phyloP scores from a whole-genome alignment of 2,329 filamentous ascomycete genomes.

The Ophiocordyceps polyrhachis-furcata region DNA sequence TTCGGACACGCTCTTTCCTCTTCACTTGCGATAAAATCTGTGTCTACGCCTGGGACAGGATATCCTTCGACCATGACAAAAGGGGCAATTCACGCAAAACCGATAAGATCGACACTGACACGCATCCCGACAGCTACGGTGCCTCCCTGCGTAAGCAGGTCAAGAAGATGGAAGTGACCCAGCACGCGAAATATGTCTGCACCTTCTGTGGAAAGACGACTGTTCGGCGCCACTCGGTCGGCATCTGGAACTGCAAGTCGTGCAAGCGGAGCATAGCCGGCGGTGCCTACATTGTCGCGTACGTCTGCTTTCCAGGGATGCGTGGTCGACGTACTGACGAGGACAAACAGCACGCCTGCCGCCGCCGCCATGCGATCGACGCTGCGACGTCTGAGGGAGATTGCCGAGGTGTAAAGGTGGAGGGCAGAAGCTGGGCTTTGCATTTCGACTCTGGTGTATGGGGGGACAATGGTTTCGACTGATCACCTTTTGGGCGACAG shows the following conservation, averaged over 20 bases:
- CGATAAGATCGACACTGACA: neutral
- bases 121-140: conserved; percentile 55
- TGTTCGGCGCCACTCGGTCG: conserved; percentile 77
- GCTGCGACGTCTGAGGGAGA: conserved; percentile 91
- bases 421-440: conserved; percentile 18
- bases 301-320: conserved; percentile 31
- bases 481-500: conserved; percentile 19
- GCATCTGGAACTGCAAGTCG: conserved; percentile 92
- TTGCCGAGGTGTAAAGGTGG: conserved; percentile 68
- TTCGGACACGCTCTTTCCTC: neutral
- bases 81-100: neutral
- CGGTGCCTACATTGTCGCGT: conserved; percentile 93
- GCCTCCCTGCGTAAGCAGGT: conserved; percentile 89
- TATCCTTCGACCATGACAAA: neutral
- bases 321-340: neutral
- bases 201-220: conserved; percentile 97
- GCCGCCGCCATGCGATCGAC: conserved; percentile 90
- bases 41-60: neutral
- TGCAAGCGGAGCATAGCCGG: conserved; percentile 65
- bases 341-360: conserved; percentile 59
- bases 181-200: conserved; percentile 94
- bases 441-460: conserved; percentile 27
- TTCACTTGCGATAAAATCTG: neutral
- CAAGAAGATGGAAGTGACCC: conserved; percentile 99
- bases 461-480: conserved; percentile 23